Base-by-base conservation (phyloP, 2,329 filamentous ascomycete species). In the Pseudogymnoascus sp. region DNA sequence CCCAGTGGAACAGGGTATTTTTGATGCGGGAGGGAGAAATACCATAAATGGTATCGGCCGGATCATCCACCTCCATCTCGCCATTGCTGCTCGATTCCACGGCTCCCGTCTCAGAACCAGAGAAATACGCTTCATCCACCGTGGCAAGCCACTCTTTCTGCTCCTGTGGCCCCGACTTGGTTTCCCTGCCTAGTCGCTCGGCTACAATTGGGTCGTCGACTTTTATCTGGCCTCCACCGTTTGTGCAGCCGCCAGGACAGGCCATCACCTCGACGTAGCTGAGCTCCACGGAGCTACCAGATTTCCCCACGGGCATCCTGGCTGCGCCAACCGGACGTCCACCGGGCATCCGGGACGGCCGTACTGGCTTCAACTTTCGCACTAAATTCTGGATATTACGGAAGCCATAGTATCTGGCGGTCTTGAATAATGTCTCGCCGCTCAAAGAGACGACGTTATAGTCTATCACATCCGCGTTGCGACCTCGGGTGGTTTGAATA, bases 191-290 rank as follows among this genome's bases (percentile, higher is more conserved):
- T 64, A 76, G 79, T 57, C 78, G 78, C 64, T 79, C 79, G 41
- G 78, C 69, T 8, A 87, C 75, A 11, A 84, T 76, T 6, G 89
- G 84, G 71, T 97, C 94, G 60, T 91, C 89, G 25, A 90, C 84
- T 71, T 96, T 96, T 71, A 99, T 87, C 77, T 99, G 94, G 0
- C 94, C 94, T 37, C 94, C 94, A 1, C 94, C 94, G 69, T 99
- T 99, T 60, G 94, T 99, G 76, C 94, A 99, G 2, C 94, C 94
- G n/a, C 94, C 94, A 0, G 94, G 94, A 73, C 94, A 99, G 12
- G 94, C 94, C 94, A 99, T 99, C 62, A 99, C 94, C 75, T 99
- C 94, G 28, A 97, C 89, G 74, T 96, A 97, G n/a, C 88, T 82
- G 72, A 92, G 92, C 35, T 96, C 90, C 6, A 82, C 74, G 4